Base-by-base conservation (phyloP, 2,329 filamentous ascomycete genomes). In the Beauveria scarabaeidicola region DNA sequence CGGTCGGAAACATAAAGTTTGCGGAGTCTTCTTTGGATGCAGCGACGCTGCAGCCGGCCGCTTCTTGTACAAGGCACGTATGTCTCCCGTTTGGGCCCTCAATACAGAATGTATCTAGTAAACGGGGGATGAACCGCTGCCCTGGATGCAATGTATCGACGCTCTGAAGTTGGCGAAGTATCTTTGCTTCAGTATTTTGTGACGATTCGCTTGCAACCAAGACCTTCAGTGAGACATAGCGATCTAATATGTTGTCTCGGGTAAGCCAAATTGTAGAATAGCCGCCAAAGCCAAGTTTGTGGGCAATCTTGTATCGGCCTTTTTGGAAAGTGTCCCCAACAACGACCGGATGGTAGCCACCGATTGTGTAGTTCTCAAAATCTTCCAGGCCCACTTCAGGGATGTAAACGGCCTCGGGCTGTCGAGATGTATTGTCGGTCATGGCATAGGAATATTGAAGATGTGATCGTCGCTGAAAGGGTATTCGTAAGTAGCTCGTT, bases 251-350 rank as follows among this genome's bases (percentile, higher is more conserved):
- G 41, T 63, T 62, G 63, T 77, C 73, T 36, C 66, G 65, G 19
- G 70, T 73, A 27, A 77, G 70, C 74, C 73, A 76, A 54, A 75
- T 69, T 1, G 74, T 76, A 7, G 70, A 73, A 63, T 67, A 72
- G 3, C 68, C 67, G 29, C 74, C 72, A 63, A 66, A 74, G 29
- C 73, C 73, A 57, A 75, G 61, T 63, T 76, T 76, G 40, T 71
- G 68, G 41, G 72, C 61, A 32, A 75, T 59, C 38, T 68, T 64
- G 62, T 75, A 76, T 23, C 69, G 68, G 13, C 66, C 67, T 52
- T 71, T 61, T 8, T 53, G 32, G 62, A 77, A 75, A 2, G 62
- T 64, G 7, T 62, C 53, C 23, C 70, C 72, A 13, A 75, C 65
- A 19, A 63, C 64, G 19, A 72, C 67, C 15, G 74, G 73, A 59